phyloP scores from a whole-genome alignment of 495 filamentous ascomycete genomes.

The Melanomma pulvis-pyrius region DNA sequence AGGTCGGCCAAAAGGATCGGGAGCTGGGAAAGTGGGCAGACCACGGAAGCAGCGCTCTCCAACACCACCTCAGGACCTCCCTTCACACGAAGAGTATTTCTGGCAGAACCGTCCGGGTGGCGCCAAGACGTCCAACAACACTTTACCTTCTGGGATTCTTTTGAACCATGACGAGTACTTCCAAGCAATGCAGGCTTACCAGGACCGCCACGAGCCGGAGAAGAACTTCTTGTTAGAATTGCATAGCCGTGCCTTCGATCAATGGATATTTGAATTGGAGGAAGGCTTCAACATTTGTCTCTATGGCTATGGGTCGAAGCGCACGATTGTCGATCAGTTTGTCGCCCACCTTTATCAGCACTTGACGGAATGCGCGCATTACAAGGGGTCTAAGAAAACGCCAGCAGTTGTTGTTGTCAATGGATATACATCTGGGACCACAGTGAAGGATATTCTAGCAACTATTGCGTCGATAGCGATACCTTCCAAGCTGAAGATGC shows the following conservation, averaged over 20 bases:
- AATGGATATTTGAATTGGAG: constrained; percentile 90
- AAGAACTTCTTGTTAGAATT: constrained; percentile 70
- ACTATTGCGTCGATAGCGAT: constrained; percentile 70
- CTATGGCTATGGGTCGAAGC: constrained; percentile 91
- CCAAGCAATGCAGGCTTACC: constrained; percentile 63
- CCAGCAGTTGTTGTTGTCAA: constrained; percentile 81
- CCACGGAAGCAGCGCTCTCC: constrained; percentile 59
- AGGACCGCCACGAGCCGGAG: constrained; percentile 73
- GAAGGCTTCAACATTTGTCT: constrained; percentile 90
- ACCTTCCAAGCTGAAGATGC: constrained; percentile 60
- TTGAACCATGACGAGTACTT: constrained; percentile 94
- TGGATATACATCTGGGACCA: constrained; percentile 77
- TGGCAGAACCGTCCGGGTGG: constrained; percentile 83
- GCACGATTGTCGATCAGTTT: constrained; percentile 73
- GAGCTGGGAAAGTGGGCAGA: constrained; percentile 42
- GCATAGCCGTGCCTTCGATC: constrained; percentile 79
- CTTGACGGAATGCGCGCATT: constrained; percentile 40
- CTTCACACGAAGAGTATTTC: constrained; percentile 89
- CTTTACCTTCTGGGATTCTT: constrained; percentile 70
- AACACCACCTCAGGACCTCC: constrained; percentile 76
- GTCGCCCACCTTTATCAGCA: constrained; percentile 68
- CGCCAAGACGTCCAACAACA: constrained; percentile 84
- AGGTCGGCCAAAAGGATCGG: constrained; percentile 59
- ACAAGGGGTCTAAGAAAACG: constrained; percentile 32
- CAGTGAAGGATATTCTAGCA: constrained; percentile 76